Conservation (phyloP, 257 asterid species). For the Jacaranda mimosifolia region DNA sequence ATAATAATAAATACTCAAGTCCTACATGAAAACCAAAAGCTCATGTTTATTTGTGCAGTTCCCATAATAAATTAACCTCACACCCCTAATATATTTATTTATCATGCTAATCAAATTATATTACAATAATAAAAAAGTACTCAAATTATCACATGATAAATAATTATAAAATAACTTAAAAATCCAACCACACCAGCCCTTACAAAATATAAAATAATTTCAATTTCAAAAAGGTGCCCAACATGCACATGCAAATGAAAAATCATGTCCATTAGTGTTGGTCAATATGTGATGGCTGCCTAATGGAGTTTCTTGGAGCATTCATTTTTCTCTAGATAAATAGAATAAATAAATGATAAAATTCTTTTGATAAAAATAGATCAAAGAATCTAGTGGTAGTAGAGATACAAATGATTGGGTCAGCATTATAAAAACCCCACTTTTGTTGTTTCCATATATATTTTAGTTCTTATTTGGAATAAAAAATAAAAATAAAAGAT, state of each 20-base stretch:
- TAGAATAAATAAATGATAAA: background rate
- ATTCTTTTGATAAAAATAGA: background rate
- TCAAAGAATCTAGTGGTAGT: background rate
- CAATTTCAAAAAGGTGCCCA: background rate
- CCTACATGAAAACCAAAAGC: too few species aligned
- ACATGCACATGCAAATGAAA: slow-evolving; percentile 31
- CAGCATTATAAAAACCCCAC: background rate
- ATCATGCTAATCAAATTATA: too few species aligned
- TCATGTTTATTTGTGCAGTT: too few species aligned
- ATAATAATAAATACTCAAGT: too few species aligned
- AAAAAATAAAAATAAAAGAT: too few species aligned
- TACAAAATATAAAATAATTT: background rate
- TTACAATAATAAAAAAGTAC: too few species aligned
- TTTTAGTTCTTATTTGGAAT: background rate
- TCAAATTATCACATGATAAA: too few species aligned
- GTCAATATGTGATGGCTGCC: background rate
- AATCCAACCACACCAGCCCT: too few species aligned
- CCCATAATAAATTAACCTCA: too few species aligned
- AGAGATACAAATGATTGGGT: background rate
- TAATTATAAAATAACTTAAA: too few species aligned
- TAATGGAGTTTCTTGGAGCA: background rate
- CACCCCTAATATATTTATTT: too few species aligned
- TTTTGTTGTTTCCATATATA: background rate
- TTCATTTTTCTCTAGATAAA: background rate
- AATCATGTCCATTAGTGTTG: slow-evolving; percentile 6